Conservation (phyloP, 1,139 yeast species). For the Starmera stellimalicola region DNA sequence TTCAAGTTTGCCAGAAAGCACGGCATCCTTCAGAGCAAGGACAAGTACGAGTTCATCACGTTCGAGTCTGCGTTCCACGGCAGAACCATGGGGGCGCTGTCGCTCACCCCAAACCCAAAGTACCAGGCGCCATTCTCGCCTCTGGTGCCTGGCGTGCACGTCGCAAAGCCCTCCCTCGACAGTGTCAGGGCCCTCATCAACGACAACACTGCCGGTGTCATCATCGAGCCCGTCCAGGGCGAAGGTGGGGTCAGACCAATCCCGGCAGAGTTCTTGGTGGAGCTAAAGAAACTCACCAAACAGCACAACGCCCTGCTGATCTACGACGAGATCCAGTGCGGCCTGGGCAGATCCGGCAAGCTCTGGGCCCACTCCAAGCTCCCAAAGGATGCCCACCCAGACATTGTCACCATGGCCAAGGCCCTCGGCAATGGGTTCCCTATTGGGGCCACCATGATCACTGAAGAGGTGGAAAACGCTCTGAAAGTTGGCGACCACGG, state of each 20-base stretch:
- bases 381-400: constrained; percentile 81
- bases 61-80: constrained; percentile 91
- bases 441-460: constrained; percentile 85
- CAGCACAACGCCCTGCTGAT: constrained; percentile 69
- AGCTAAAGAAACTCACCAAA: constrained; percentile 58
- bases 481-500: constrained; percentile 93
- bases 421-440: constrained; percentile 98
- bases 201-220: constrained; percentile 82
- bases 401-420: constrained; percentile 87
- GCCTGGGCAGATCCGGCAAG: constrained; percentile 86
- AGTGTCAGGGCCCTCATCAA: constrained; percentile 51
- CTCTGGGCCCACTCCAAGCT: constrained; percentile 85
- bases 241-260: constrained; percentile 89
- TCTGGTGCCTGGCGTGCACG: constrained; percentile 72
- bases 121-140: constrained; percentile 90
- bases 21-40: constrained; percentile 46
- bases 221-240: constrained; percentile 95
- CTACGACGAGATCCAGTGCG: constrained; percentile 95
- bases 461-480: constrained; percentile 63
- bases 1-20: constrained; percentile 87
- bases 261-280: constrained; percentile 50
- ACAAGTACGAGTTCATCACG: constrained; percentile 71
- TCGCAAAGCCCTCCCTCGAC: constrained; percentile 47
- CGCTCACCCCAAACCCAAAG: constrained; percentile 87
- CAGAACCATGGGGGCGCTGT: constrained; percentile 84